Base-by-base conservation (phyloP, 192 early-diverging fungal species). In the Backusella luteola region DNA sequence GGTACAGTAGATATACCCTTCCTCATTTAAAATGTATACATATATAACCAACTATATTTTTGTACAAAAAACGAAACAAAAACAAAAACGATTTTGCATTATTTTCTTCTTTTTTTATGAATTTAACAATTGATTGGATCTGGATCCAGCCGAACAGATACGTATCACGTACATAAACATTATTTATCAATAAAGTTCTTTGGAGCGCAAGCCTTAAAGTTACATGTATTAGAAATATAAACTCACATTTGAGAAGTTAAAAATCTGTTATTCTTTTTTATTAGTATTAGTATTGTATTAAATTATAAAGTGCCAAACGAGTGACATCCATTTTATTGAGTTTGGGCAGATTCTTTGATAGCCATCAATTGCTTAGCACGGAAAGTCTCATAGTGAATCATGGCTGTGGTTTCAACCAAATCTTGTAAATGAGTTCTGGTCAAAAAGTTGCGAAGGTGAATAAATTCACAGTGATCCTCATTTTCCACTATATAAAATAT, bases 301-400 rank as follows among this genome's bases (percentile, higher is more conserved):
- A 21, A 63, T 63, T 63, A 29, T 29, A 29, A 63, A 26, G 21
- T 29, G 26, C 7, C 56, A 26, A 63, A 63, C 3, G 4, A 7
- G 12, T 63, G 26, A 11, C 9, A 59, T 59, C 12, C 21, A 59
- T 41, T 46, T 32, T 71, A 41, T 71, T 71, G 69, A 44, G 52
- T 82, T 80, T 87, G 84, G n/a, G 83, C 79, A 52, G 75, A 80
- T 77, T 87, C 87, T 75, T 89, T 89, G 42, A 89, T 73, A 69
- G 87, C 87, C 73, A 89, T 78, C 73, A 89, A 73, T 75, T 89
- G 87, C 80, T 89, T 89, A 23, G 87, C 93, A 67, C 97, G 90
- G 94, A 96, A 99, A 39, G 91, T 87, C 86, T 99, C 96, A 87
- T 99, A 99, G 83, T 97, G 96, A 69, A 96, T 89, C 78, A 91